Percentiles rank a stretch among this genome's conserved stretches.
Evolutionary conservation across 2,329 filamentous ascomycete species (phyloP).

Genomic region (Chaetomium sp.): DNA sequence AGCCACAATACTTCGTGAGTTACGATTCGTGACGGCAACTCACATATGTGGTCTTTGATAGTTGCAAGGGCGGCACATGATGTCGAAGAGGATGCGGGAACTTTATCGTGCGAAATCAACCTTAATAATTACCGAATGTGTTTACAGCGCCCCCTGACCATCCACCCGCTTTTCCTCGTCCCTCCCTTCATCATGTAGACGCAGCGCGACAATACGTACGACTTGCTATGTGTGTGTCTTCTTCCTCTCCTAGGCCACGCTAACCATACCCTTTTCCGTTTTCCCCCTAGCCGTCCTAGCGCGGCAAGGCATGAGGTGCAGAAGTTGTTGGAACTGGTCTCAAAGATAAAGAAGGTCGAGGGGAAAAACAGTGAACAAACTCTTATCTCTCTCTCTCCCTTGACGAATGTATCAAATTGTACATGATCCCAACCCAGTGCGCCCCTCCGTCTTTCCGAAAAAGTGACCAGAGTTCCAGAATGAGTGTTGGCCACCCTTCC

Average conservation of each 20-base stretch:
- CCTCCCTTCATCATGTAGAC: slow-evolving; percentile 1
- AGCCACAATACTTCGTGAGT: no score
- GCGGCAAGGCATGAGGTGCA: slow-evolving; percentile 12
- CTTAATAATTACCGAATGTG: slow-evolving; percentile 16
- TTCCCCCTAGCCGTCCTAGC: no score
- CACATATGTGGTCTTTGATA: no score
- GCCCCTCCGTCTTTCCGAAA: slow-evolving; percentile 30
- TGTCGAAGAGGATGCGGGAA: background rate
- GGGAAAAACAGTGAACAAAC: slow-evolving; percentile 21
- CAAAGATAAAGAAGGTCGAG: background rate
- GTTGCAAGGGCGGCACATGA: background rate
- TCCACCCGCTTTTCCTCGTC: background rate
- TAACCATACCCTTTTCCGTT: no score
- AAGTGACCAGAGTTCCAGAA: slow-evolving; percentile 27
- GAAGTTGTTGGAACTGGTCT: slow-evolving; percentile 12
- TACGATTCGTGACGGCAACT: no score
- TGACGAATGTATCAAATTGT: slow-evolving; percentile 30
- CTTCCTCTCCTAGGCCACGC: no score
- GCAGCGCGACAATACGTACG: background rate
- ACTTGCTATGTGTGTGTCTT: no score
- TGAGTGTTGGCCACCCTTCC: slow-evolving; percentile 23
- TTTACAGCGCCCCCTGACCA: slow-evolving; percentile 7
- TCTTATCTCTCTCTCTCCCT: slow-evolving; percentile 17
- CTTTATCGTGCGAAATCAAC: slow-evolving; percentile 4
- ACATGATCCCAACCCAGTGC: slow-evolving; percentile 31